Base-by-base conservation (phyloP, 2,329 filamentous ascomycete genomes). In the Phaeosphaeria sp. region DNA sequence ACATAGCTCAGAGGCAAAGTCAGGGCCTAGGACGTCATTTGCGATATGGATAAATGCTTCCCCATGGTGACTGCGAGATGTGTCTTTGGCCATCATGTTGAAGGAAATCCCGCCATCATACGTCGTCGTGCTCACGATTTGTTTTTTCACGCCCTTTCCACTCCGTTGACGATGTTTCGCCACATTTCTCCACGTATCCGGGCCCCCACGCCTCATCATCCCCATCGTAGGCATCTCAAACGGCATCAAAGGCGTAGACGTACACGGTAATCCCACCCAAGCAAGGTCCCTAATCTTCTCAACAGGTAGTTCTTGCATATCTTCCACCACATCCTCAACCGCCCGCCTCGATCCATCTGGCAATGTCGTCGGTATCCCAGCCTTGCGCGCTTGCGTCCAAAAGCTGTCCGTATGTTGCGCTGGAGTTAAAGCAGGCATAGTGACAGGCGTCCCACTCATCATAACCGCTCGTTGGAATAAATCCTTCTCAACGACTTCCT, bases 21-120 rank as follows among this genome's bases (percentile, higher is more conserved):
- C 42, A 18, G 2, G 42, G 6, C 42, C 42, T 8, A 44, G 18
- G 18, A 44, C 42, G 6, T 44, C 18, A 9, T 20, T 21, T 2
- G 42, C 42, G 18, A 44, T 44, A 6, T 13, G 6, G 18, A 21
- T 44, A 18, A 44, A 44, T 6, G 42, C 17, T 6, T 20, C 4
- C 6, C 55, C 54, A 36, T 64, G 61, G 17, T 57, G 18, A 6
- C 43, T 55, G 20, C 61, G 59, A 18, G 43, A 55, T 1, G 11
- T 17, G 43, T 64, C 63, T 13, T 36, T 43, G 20, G 44, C 52
- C 59, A 64, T 60, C 61, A 64, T 66, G 48, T 64, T 66, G 53
- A 59, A 62, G 3, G 56, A 62, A 18, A 66, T 64, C 1, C 61
- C 63, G 36, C 63, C 61, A 18, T 66, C 61, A 24, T 62, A 64